These are phyloP conservation scores for Sclerotinia glacialis DNA, from an alignment of 2,329 filamentous ascomycete species.

Conservation along the genomic window DNA sequence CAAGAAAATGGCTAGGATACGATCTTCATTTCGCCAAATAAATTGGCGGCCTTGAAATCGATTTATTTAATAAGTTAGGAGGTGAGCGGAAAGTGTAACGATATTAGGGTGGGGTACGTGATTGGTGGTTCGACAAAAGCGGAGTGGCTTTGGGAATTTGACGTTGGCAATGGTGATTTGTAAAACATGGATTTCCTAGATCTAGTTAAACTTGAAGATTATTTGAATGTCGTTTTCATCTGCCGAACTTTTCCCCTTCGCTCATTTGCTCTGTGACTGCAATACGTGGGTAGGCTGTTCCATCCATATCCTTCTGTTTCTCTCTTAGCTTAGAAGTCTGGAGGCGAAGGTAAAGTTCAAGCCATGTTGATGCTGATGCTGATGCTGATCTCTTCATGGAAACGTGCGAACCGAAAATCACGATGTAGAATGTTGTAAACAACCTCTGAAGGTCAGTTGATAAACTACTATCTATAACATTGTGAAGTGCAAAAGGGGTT, in stretches of 20 bases:
- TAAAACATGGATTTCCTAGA: constrained; percentile 9
- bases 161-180: background rate
- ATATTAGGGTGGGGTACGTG: constrained; percentile 4
- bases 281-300: background rate
- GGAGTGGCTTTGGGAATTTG: constrained; percentile 1
- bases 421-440: too few species aligned
- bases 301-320: too few species aligned
- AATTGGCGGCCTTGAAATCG: background rate
- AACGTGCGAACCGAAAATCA: too few species aligned
- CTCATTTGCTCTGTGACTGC: background rate
- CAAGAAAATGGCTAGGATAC: constrained; percentile 94
- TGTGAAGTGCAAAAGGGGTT: background rate
- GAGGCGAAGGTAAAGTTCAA: too few species aligned
- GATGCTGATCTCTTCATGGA: too few species aligned
- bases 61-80: background rate
- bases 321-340: too few species aligned
- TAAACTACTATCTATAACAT: too few species aligned
- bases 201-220: constrained; percentile 1
- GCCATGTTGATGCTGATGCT: too few species aligned
- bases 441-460: too few species aligned
- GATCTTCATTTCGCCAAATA: constrained; percentile 98
- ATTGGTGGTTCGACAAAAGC: background rate
- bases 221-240: background rate
- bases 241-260: background rate
- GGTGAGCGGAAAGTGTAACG: background rate